phyloP scores from a whole-genome alignment of 179 eudicot species.

The Patellifolia procumbens region DNA sequence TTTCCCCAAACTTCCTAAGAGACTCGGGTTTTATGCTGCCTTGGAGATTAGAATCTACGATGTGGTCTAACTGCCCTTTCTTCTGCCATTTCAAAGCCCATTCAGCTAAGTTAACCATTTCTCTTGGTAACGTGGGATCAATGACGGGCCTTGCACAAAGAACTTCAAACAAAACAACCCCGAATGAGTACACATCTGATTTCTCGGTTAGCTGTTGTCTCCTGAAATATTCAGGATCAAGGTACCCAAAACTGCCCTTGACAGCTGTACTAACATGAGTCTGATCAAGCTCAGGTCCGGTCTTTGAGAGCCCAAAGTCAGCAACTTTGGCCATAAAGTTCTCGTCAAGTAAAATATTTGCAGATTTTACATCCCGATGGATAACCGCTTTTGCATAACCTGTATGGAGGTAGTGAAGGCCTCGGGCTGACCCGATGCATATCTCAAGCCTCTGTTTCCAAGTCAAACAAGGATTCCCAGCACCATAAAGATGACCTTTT shows the following conservation, averaged over 20 bases:
- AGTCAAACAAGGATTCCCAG: conserved; percentile 48
- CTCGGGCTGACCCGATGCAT: conserved; percentile 77
- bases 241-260: conserved; percentile 80
- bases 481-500: conserved; percentile 67
- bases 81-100: conserved; percentile 90
- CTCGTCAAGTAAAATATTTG: conserved; percentile 74
- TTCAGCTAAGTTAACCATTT: conserved; percentile 77
- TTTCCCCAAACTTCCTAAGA: conserved; percentile 67
- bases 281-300: conserved; percentile 77
- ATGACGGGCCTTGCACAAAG: conserved; percentile 80
- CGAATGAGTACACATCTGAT: conserved; percentile 81
- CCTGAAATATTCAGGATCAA: conserved; percentile 77
- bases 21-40: conserved; percentile 66
- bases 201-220: conserved; percentile 78
- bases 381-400: conserved; percentile 71
- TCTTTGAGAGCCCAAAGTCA: conserved; percentile 74
- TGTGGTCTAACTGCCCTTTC: conserved; percentile 70
- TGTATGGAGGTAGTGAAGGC: conserved; percentile 79
- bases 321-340: conserved; percentile 79
- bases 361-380: conserved; percentile 79
- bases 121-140: conserved; percentile 69
- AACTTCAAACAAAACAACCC: conserved; percentile 76
- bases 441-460: conserved; percentile 78
- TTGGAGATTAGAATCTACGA: conserved; percentile 55
- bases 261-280: conserved; percentile 85